phyloP scores from a whole-genome alignment of 495 filamentous ascomycete species.

The Astrothelium subdiscretum region DNA sequence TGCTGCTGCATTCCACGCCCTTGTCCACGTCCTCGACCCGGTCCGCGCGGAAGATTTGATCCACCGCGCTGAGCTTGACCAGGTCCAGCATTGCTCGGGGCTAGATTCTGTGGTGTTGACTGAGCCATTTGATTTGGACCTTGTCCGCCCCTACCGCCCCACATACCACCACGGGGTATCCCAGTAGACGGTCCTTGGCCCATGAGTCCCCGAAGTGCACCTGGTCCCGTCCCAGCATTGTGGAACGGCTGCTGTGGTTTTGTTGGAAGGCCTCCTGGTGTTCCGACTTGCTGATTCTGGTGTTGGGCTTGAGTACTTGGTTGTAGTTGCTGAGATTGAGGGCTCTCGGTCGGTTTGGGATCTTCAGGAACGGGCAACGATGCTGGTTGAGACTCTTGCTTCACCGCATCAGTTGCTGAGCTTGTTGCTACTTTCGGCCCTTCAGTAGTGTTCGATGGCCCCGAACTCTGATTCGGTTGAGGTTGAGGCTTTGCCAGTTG shows the following conservation, averaged over 20 bases:
- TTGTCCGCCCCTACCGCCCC: not conserved
- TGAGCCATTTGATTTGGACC: not conserved
- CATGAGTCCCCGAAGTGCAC: conserved; percentile 17
- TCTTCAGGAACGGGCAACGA: not conserved
- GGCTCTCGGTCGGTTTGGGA: not conserved
- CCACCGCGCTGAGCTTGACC: not conserved
- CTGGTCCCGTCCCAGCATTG: conserved; percentile 22
- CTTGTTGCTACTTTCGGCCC: conserved; percentile 7
- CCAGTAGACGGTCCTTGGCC: conserved; percentile 6
- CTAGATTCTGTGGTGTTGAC: not conserved
- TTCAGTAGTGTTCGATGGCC: not conserved
- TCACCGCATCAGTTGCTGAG: conserved; percentile 1
- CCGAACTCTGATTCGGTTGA: conserved; percentile 3
- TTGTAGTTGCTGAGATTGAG: conserved; percentile 7
- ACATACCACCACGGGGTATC: conserved; percentile 4
- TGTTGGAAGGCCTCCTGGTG: not conserved
- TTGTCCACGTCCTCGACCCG: conserved; percentile 1
- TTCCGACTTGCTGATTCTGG: conserved; percentile 4
- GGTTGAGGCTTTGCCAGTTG: conserved; percentile 20
- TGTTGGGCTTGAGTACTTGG: not conserved
- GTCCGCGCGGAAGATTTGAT: conserved; percentile 1
- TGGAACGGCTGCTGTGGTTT: conserved; percentile 10
- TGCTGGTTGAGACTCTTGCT: not conserved
- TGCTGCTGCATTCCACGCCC: not conserved
- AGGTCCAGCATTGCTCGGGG: not conserved